Evolutionary conservation across 768 basidiomycete species (phyloP), one percentile per base, ranked within the genome.

Genomic region (Hirschioporus abietinus): DNA sequence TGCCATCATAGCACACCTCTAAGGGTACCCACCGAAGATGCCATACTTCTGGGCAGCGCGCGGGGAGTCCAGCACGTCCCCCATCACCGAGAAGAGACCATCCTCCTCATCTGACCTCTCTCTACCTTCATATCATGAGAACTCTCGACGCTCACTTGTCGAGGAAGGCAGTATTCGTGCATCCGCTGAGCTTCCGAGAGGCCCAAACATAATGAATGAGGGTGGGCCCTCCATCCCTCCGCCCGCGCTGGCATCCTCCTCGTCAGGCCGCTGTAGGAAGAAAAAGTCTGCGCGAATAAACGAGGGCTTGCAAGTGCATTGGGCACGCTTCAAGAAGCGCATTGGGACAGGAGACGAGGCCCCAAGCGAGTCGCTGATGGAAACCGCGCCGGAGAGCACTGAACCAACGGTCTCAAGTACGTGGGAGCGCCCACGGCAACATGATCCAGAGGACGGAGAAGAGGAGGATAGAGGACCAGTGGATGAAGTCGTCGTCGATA

Each of bases 401-500:
- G 65, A 42, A 12, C 27, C 35, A 27, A 68, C 30, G 24, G 42
- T 52, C 20, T 52, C 42, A 52, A 6, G 42, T 20, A 52, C 42
- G 42, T 52, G 42, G 42, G 42, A 52, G 42, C 42, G 42, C 12
- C 42, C 42, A 12, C 25, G 34, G 52, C 60, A 30, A 35, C 65
- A 52, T 4, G 61, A 9, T 24, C n/a, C 23, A 26, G 8, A 23
- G 26, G 58, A 61, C 60, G n/a, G 6, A 18, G 25, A 66, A 62
- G 77, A 72, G 7, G 80, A 79, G 34, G 77, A 80, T 64, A 52
- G 42, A 52, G 42, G 42, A 10, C 42, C 42, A 52, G 86, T 92
- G 8, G 84, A 93, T 74, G 85, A 90, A 77, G 84, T 92, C 24
- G 86, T 93, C 25, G 91, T 93, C 18, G 91, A 93, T 74, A 83